phyloP scores from a whole-genome alignment of 176 grass and related monocot genomes.

The Neostapfia colusana region DNA sequence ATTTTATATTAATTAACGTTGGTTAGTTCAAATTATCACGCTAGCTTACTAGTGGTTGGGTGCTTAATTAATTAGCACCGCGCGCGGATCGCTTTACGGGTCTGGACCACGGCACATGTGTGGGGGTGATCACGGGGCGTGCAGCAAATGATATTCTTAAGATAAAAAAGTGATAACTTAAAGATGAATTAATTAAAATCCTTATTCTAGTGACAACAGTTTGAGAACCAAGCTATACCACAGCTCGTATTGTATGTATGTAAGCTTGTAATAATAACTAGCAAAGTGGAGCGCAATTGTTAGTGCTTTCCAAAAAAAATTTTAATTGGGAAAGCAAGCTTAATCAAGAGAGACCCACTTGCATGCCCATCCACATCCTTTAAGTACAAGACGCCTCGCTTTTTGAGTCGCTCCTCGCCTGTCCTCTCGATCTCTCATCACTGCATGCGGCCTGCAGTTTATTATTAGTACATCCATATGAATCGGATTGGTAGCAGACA shows the following conservation, averaged over 20 bases:
- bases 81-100: neutral
- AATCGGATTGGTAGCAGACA: too few relatives aligned
- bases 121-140: too few relatives aligned
- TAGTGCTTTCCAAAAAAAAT: too few relatives aligned
- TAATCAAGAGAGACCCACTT: slow-evolving; percentile 37
- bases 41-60: neutral
- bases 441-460: too few relatives aligned
- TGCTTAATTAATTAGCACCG: neutral
- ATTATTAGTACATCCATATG: too few relatives aligned
- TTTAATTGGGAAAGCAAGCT: neutral
- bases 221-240: too few relatives aligned
- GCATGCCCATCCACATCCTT: slow-evolving; percentile 43
- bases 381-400: slow-evolving; percentile 44
- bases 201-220: too few relatives aligned
- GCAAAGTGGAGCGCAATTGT: slow-evolving; percentile 20
- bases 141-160: too few relatives aligned
- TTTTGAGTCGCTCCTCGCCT: slow-evolving; percentile 54
- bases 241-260: neutral
- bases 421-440: slow-evolving; percentile 2
- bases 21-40: neutral
- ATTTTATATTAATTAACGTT: too few relatives aligned
- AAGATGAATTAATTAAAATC: too few relatives aligned
- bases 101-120: slow-evolving; percentile 4
- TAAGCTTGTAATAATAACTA: neutral
- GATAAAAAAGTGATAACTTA: too few relatives aligned